Percentiles rank a stretch among this genome's conserved stretches.
Evolutionary conservation across 1,284 basidiomycete species (phyloP).

Genomic region (Puccinia hordei): DNA sequence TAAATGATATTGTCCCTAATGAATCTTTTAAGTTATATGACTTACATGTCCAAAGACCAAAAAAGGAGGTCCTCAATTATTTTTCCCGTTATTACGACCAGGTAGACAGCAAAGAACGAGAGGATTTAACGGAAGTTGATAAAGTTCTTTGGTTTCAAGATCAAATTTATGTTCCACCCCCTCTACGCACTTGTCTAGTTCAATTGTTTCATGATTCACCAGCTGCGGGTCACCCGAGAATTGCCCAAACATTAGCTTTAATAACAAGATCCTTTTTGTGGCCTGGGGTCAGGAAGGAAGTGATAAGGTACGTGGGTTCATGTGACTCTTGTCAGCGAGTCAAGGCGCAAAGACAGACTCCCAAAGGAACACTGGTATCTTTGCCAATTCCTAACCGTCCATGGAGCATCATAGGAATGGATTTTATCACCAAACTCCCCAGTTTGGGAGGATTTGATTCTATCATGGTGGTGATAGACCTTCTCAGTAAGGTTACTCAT

Average conservation of each 20-base stretch:
- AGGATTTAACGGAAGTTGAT: neutral
- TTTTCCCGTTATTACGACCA: too few species aligned
- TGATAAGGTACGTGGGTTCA: neutral
- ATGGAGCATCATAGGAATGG: neutral
- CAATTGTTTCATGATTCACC: neutral
- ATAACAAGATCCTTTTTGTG: conserved; percentile 16
- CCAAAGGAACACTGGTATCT: too few species aligned
- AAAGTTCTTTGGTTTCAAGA: neutral
- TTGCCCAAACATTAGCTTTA: neutral
- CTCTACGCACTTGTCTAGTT: neutral
- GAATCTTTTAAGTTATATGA: too few species aligned
- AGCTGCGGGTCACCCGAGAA: neutral
- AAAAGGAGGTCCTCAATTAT: too few species aligned
- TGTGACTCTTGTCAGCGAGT: conserved; percentile 59
- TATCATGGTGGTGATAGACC: conserved; percentile 26
- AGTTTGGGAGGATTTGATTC: conserved; percentile 5
- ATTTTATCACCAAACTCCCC: conserved; percentile 43
- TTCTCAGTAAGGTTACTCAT: conserved; percentile 11
- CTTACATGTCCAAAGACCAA: too few species aligned
- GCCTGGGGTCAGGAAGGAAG: neutral
- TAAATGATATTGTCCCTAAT: too few species aligned
- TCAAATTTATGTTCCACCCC: neutral
- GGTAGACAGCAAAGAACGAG: neutral
- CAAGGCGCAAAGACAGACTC: conserved; percentile 54
- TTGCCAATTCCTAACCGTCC: too few species aligned